Base-by-base conservation (phyloP, 352 stramenopile species). In the Pythium aquatile region DNA sequence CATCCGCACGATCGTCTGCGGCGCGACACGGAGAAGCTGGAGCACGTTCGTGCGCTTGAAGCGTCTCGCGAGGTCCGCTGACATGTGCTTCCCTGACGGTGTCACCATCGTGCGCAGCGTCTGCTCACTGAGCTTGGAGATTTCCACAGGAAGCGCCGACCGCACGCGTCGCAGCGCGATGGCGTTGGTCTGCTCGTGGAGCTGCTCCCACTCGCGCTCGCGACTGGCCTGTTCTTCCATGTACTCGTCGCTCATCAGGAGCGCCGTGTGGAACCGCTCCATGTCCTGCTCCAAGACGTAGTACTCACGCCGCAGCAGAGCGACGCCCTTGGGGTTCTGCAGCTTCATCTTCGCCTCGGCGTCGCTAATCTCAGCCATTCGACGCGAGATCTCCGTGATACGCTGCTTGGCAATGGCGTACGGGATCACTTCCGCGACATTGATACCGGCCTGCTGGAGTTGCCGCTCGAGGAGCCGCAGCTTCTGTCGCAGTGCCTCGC, bases 21-120 rank as follows among this genome's bases (percentile, higher is more conserved):
- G 90, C 17, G 90, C 74, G 10, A 85, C 73, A 28, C 90, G 85
- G 7, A 96, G 65, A 11, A 97, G 68, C 54, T 94, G 79, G 0
- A 97, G 70, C 9, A 95, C 81, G 63, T 97, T 97, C 14, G 87
- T 96, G 16, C 91, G 83, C 69, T 97, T 97, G 10, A 97, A 82
- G 5, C 89, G 83, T 42, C 85, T 85, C 0, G 91, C 89, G 5
- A 95, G 79, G 4, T 84, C 77, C 10, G 69, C 68, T 4, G 87
- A 77, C 30, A 96, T 84, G 49, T 75, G 64, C n/a, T 68, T 67
- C 2, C 86, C 83, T 29, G 81, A 88, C 8, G 87, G 90, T 1
- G 85, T 88, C 16, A 59, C 32, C 40, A 88, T 64, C 7, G 60
- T 67, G 7, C 71, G 66, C 1, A 97, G 68, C 46, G 90, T 74